Base-by-base conservation (phyloP, 140 eudicot species). In the Oenanthe javanica region DNA sequence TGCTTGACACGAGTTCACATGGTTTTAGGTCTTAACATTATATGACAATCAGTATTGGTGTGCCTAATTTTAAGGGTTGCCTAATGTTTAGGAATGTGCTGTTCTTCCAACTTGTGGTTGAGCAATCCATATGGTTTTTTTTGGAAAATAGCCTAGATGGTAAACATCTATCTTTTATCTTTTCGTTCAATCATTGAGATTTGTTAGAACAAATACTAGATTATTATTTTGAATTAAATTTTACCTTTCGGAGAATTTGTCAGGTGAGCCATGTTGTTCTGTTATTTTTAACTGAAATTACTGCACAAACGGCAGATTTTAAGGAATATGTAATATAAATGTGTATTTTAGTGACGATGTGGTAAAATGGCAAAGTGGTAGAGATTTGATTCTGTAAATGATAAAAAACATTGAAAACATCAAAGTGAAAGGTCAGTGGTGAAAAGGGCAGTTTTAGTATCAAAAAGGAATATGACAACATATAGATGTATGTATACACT, bases 361-460 rank as follows among this genome's bases (percentile, higher is more conserved):
- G 42, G 45, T 14, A 31, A 67, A 25, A 12, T 31, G 45, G n/a
- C 6, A 8, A 6, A 3, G 40, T 2, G 40, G 38, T 0, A 9
- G 23, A 40, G 49, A 71, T 71, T 71, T 71, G 76, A 71, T 71
- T 42, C 76, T 16, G 73, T 27, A 36, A 67, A 67, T 67, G 45
- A 66, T 4, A 14, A 4, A 51, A 40, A 15, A 43, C 76, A 71
- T 71, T 5, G 76, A 38, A 6, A 71, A 71, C 76, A 71, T 71
- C 76, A 71, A 71, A 71, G 76, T 71, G 76, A 71, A 71, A 71
- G 75, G 75, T 71, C 23, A 71, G 75, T 71, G 75, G 6, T 71
- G 75, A 71, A 36, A 42, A 36, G 48, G 48, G 49, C 49, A 42
- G 76, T 71, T 71, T 71, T 38, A 71, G 76, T 38, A 71, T 71